These are phyloP conservation scores for Liquidambar formosana DNA, from an alignment of 164 flowering plant genomes.

Conservation along the genomic window DNA sequence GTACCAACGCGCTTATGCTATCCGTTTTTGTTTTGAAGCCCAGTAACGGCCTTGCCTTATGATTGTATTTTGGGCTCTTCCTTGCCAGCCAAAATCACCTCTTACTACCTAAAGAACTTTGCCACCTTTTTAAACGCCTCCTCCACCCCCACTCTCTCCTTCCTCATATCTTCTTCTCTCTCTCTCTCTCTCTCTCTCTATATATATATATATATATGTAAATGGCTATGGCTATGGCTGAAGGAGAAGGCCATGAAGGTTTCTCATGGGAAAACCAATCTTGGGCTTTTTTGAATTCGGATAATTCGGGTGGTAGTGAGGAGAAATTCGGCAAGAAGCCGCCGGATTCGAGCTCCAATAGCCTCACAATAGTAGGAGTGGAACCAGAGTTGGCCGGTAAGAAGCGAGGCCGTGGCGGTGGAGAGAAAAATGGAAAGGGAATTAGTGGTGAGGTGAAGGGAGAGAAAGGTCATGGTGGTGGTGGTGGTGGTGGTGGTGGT, in stretches of 20 bases:
- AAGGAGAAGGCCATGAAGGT: constrained; percentile 22
- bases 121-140: constrained; percentile 35
- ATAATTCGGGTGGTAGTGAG: constrained; percentile 27
- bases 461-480: constrained; percentile 16
- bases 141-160: neutral
- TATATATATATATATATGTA: constrained; percentile 2
- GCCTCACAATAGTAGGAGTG: constrained; percentile 9
- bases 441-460: neutral
- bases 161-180: neutral
- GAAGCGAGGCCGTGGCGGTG: constrained; percentile 23
- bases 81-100: constrained; percentile 25
- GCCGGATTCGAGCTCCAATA: constrained; percentile 14
- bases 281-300: constrained; percentile 46
- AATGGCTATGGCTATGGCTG: constrained; percentile 28
- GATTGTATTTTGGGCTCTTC: constrained; percentile 66
- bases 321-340: neutral
- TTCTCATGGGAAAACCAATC: constrained; percentile 34
- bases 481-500: constrained; percentile 26
- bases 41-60: constrained; percentile 64
- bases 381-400: constrained; percentile 6
- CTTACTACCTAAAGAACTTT: constrained; percentile 11
- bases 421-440: constrained; percentile 13
- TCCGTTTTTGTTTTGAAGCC: constrained; percentile 51
- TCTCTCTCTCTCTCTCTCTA: constrained; percentile 14
- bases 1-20: constrained; percentile 19